phyloP scores from a whole-genome alignment of 2,329 filamentous ascomycete species.

The Blastomyces parvus region DNA sequence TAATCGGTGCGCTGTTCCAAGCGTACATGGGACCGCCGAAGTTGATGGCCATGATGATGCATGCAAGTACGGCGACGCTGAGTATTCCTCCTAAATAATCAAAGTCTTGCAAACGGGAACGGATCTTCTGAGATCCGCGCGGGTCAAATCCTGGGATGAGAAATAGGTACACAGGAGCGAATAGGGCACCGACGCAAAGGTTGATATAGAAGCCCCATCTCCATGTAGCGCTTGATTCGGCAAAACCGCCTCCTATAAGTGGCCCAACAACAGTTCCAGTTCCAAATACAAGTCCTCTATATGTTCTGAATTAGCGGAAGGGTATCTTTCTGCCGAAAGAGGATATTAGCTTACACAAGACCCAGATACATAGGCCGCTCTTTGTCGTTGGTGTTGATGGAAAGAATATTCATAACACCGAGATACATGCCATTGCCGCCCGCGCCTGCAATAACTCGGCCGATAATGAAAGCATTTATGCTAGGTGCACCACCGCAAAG shows the following conservation, averaged over 20 bases:
- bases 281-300: constrained; percentile 30
- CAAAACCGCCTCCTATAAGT: constrained; percentile 32
- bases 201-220: constrained; percentile 45
- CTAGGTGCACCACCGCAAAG: constrained; percentile 39
- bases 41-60: constrained; percentile 40
- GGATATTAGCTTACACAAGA: constrained; percentile 19
- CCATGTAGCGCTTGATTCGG: constrained; percentile 24
- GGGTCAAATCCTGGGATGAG: constrained; percentile 27
- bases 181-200: constrained; percentile 38
- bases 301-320: constrained; percentile 25
- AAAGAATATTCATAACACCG: constrained; percentile 14
- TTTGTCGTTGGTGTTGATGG: constrained; percentile 29
- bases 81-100: constrained; percentile 33
- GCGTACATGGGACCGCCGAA: constrained; percentile 43
- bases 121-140: constrained; percentile 16
- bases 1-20: constrained; percentile 39
- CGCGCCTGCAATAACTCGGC: constrained; percentile 28
- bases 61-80: constrained; percentile 14
- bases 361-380: constrained; percentile 37
- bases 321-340: constrained; percentile 18
- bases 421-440: constrained; percentile 29
- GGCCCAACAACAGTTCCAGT: constrained; percentile 32
- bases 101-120: constrained; percentile 12
- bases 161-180: constrained; percentile 37
- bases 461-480: constrained; percentile 41